Percentiles rank a stretch among this genome's conserved stretches.
Evolutionary conservation across 2,329 filamentous ascomycete genomes (phyloP).

Genomic region (Bretziella fagacearum): DNA sequence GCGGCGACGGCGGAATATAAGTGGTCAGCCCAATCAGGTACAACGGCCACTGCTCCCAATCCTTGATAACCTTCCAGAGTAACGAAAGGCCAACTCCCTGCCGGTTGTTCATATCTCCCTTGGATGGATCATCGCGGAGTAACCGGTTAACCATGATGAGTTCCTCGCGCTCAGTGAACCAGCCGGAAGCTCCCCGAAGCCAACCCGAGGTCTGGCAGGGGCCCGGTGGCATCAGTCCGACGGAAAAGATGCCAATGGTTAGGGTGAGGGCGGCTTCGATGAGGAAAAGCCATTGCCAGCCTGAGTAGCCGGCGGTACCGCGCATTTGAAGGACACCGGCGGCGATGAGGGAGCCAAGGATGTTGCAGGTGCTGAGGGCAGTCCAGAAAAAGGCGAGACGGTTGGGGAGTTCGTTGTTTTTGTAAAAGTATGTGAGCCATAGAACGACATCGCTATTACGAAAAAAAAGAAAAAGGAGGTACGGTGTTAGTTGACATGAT

Average conservation of each 20-base stretch:
- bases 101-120: constrained; percentile 45
- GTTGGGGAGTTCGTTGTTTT: constrained; percentile 20
- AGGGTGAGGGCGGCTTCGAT: constrained; percentile 21
- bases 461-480: background rate
- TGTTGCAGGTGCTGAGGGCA: constrained; percentile 18
- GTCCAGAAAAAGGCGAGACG: constrained; percentile 22
- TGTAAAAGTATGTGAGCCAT: constrained; percentile 22
- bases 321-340: constrained; percentile 23
- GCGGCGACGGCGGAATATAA: constrained; percentile 27
- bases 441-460: constrained; percentile 19
- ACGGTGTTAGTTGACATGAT: background rate
- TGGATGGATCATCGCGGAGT: constrained; percentile 42
- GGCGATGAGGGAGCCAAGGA: constrained; percentile 31
- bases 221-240: constrained; percentile 29
- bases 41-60: constrained; percentile 45
- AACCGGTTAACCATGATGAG: constrained; percentile 45
- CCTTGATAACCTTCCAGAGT: constrained; percentile 35
- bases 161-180: constrained; percentile 45
- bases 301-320: constrained; percentile 23
- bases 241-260: constrained; percentile 27
- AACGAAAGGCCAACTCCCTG: constrained; percentile 25
- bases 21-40: constrained; percentile 35
- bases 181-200: constrained; percentile 41
- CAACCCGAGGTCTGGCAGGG: constrained; percentile 35
- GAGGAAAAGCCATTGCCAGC: constrained; percentile 24